Evolutionary conservation across 306 rosid genomes (phyloP), one percentile per base, ranked within the genome.

Genomic region (Pterocarpus santalinus): DNA sequence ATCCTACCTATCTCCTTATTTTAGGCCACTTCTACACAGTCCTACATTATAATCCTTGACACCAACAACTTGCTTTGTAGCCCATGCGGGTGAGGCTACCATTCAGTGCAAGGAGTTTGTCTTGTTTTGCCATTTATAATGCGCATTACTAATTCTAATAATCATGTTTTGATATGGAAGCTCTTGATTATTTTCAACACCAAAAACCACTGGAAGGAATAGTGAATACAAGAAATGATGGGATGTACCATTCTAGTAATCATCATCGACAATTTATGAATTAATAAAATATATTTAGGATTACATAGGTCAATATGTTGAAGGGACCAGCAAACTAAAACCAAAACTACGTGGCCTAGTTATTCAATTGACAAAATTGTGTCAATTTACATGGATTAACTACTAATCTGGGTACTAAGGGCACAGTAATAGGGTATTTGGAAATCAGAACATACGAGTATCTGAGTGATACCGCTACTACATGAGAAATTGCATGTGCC

Each of bases 41-140:
- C 57, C 57, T 51, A 51, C 15, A 51, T 13, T 51, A 51, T 51
- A 13, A 51, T 14, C 6, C 47, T 51, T 8, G 53, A 47, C 8
- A 43, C 47, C 87, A 3, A 68, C 87, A 53, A 89, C 90, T 28
- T 87, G 83, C 53, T 89, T 77, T 47, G 85, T 86, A 91, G 82
- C 87, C 35, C 80, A 77, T 74, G 32, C 85, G 9, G 90, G 89
- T 33, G 89, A 33, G 92, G 86, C 6, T 88, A 84, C 58, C 87
- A 89, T 3, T 78, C 91, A 10, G 78, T 86, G 90, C 82, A 43
- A 64, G 75, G 88, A 77, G 58, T 88, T 33, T 90, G 90, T 81
- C 92, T 93, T 55, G 96, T 89, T 30, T 85, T 89, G 89, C 90
- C 90, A 1, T 87, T 81, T 11, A 87, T 79, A 80, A 66, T 86